phyloP scores from a whole-genome alignment of 148 eudicot genomes.

The Mesembryanthemum crystallinum region DNA sequence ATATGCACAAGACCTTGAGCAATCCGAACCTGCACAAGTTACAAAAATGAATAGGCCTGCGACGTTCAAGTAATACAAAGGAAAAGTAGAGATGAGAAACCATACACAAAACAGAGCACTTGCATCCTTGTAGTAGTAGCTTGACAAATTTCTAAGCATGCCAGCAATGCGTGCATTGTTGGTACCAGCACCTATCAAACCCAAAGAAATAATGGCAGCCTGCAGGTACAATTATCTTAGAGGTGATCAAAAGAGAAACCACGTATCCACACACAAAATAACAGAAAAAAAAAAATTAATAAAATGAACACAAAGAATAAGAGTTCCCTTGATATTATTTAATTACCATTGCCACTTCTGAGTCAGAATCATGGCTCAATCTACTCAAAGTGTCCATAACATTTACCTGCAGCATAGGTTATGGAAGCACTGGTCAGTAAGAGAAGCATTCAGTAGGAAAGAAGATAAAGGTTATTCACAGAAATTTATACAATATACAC shows the following conservation, averaged over 20 bases:
- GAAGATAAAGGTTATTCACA: too few species aligned
- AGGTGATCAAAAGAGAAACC: not conserved
- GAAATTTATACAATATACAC: too few species aligned
- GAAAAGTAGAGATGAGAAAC: conserved; percentile 13
- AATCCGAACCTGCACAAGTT: conserved; percentile 73
- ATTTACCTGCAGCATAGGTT: conserved; percentile 57
- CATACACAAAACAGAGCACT: conserved; percentile 81
- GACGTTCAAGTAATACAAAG: not conserved
- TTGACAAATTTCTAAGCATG: conserved; percentile 90
- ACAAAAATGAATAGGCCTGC: not conserved
- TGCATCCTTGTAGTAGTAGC: conserved; percentile 90
- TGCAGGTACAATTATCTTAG: conserved; percentile 27
- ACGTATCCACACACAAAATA: not conserved
- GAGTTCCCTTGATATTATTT: not conserved
- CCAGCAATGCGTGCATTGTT: conserved; percentile 96
- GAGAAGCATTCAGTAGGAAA: not conserved
- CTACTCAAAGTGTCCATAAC: conserved; percentile 97
- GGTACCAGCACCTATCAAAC: conserved; percentile 96
- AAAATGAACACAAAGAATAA: not conserved
- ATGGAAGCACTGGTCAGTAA: conserved; percentile 8
- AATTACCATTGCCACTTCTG: conserved; percentile 86
- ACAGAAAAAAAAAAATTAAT: too few species aligned
- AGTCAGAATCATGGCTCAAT: conserved; percentile 88
- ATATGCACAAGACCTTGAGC: conserved; percentile 96
- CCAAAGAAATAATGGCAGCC: conserved; percentile 92